These are phyloP conservation scores for Hypholoma sublateritium DNA, from an alignment of 768 basidiomycete species.

Conservation along the genomic window DNA sequence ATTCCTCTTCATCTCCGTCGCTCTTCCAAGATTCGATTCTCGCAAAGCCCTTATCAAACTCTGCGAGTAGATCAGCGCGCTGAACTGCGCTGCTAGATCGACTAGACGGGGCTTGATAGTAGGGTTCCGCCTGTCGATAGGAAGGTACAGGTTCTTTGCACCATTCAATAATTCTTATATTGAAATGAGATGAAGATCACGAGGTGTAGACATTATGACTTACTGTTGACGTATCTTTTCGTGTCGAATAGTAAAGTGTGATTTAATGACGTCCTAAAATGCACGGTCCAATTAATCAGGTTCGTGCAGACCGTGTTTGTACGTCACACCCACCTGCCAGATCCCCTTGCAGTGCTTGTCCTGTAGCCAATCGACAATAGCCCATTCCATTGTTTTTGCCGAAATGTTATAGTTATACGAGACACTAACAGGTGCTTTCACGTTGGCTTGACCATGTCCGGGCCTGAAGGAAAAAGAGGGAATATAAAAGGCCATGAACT, in stretches of 20 bases:
- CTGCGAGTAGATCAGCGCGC: slow-evolving; percentile 28
- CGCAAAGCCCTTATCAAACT: slow-evolving; percentile 39
- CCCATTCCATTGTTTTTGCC: slow-evolving; percentile 48
- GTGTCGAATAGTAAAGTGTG: slow-evolving; percentile 44
- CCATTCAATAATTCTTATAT: slow-evolving; percentile 19
- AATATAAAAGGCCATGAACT: background rate
- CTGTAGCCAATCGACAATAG: slow-evolving; percentile 52
- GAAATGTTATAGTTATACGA: slow-evolving; percentile 45
- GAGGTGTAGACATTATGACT: slow-evolving; percentile 13
- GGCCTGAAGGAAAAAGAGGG: slow-evolving; percentile 34
- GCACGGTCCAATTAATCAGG: slow-evolving; percentile 6
- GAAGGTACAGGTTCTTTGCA: background rate
- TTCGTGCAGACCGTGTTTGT: background rate
- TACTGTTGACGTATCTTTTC: slow-evolving; percentile 43
- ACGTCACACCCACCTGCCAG: slow-evolving; percentile 39
- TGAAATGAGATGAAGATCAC: background rate
- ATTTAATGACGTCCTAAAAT: slow-evolving; percentile 46
- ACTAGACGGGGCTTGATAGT: background rate
- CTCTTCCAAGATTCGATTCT: slow-evolving; percentile 27
- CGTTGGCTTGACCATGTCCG: slow-evolving; percentile 43
- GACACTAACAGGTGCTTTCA: slow-evolving; percentile 33
- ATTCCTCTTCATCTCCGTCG: slow-evolving; percentile 8
- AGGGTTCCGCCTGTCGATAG: background rate
- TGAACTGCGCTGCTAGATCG: background rate
- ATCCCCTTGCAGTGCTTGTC: slow-evolving; percentile 40